Base-by-base conservation (phyloP, 768 basidiomycete species). In the Pleurotus sapidus region DNA sequence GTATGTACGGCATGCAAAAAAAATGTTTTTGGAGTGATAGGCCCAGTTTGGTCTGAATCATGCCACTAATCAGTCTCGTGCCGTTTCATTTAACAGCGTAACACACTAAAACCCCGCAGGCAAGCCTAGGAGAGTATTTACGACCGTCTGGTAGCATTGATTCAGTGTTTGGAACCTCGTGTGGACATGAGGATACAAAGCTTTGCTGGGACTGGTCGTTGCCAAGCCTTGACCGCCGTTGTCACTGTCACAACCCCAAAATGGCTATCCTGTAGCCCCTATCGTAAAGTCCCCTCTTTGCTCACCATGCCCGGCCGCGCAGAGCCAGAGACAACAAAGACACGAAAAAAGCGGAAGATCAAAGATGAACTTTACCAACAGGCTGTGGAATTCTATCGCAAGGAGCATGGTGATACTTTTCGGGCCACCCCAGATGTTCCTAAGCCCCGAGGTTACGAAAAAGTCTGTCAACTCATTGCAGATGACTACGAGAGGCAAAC, bases 301-400 rank as follows among this genome's bases (percentile, higher is more conserved):
- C 20, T 12, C 43, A 57, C 20, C 25, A 58, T 58, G 49, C 47
- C 55, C 34, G 47, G 55, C 3, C 56, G 47, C 11, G 48, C 62
- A n/a, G 60, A 65, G 58, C 66, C 64, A 18, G 42, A 48, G 12
- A 59, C 48, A 1, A 64, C 61, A 53, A 58, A 56, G 30, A 23
- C 24, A 12, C 64, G 64, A 55, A 15, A 60, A 5, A 18, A 37
- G 9, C 59, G 53, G 37, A 47, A 60, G 20, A 30, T 17, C 15
- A 2, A 40, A 12, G 56, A 62, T 27, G 15, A 12, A 17, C 49
- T 58, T 1, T 27, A 25, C 57, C 56, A 49, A 4, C 48, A 49
- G 3, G 59, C 61, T 0, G 54, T 58, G 18, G 46, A 18, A 39
- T 24, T 47, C 5, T 60, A 58, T 37, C 23, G 4, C 11, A 38